Conservation (phyloP, 2,329 filamentous ascomycete species). For the Colletotrichum echinochloae region DNA sequence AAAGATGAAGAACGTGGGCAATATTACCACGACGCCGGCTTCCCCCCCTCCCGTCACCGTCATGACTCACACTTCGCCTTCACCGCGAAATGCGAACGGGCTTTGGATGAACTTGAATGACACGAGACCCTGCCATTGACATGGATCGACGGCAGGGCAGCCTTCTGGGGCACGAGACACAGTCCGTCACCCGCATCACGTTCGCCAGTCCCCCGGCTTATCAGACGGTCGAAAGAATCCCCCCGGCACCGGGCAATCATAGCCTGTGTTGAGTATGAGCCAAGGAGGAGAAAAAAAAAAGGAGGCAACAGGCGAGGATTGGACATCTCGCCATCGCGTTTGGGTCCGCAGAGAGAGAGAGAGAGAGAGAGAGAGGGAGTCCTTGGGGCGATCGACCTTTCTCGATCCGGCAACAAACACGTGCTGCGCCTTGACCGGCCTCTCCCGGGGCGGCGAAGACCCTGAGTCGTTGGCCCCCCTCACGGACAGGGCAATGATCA, state of each 20-base stretch:
- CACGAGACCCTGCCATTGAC: neutral
- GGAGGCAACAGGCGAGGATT: too few relatives aligned
- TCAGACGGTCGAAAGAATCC: neutral
- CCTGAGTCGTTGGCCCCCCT: slow-evolving; percentile 11
- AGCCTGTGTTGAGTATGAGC: neutral
- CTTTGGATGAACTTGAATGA: neutral
- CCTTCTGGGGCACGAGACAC: neutral
- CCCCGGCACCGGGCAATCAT: neutral
- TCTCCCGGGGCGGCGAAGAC: neutral
- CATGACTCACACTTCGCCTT: too few relatives aligned
- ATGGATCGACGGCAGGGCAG: neutral
- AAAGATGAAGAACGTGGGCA: too few relatives aligned
- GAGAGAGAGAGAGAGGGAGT: too few relatives aligned
- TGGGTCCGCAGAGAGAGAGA: too few relatives aligned
- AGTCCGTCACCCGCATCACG: neutral
- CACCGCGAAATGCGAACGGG: too few relatives aligned
- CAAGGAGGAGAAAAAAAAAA: neutral
- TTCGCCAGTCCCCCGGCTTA: neutral
- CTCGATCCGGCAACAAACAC: slow-evolving; percentile 8
- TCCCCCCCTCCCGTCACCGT: too few relatives aligned
- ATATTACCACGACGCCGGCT: too few relatives aligned
- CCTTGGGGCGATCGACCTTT: neutral
- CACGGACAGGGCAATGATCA: slow-evolving; percentile 22
- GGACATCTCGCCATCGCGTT: too few relatives aligned
- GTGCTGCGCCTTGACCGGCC: slow-evolving; percentile 24